Conservation (phyloP, 83 land plant species). For the Picea abies region DNA sequence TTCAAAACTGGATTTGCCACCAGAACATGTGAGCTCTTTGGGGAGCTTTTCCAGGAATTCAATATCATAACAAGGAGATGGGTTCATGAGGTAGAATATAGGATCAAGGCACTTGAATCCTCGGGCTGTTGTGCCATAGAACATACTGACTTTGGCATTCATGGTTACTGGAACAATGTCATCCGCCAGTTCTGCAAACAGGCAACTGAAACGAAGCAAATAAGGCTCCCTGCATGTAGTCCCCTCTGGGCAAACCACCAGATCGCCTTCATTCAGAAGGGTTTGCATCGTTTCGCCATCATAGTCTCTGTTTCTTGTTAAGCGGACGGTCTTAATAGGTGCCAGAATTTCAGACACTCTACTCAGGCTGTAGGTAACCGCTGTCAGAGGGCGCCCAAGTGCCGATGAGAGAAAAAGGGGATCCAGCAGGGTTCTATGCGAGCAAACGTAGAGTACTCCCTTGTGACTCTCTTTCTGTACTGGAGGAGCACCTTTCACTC, state of each 20-base stretch:
- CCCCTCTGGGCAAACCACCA: conserved; percentile 61
- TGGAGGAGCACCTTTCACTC: conserved; percentile 20
- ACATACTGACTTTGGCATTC: conserved; percentile 39
- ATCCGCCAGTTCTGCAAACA: conserved; percentile 61
- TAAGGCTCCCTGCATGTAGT: conserved; percentile 77
- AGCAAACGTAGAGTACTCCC: conserved; percentile 53
- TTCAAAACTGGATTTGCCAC: conserved; percentile 47
- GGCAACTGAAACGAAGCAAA: conserved; percentile 64
- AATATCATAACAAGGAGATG: conserved; percentile 42
- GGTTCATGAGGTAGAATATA: conserved; percentile 70
- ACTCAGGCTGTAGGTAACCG: conserved; percentile 47
- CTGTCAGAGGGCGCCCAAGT: conserved; percentile 18
- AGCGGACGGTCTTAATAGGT: conserved; percentile 26
- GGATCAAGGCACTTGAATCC: conserved; percentile 80
- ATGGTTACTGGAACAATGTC: conserved; percentile 65
- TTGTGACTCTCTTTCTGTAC: not conserved
- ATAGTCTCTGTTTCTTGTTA: not conserved
- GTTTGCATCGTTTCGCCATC: conserved; percentile 17
- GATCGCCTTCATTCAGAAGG: conserved; percentile 32
- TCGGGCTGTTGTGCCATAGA: conserved; percentile 74
- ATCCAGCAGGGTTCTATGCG: conserved; percentile 68
- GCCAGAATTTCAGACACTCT: conserved; percentile 22
- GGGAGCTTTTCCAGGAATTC: conserved; percentile 52
- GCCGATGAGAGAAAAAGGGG: conserved; percentile 47
- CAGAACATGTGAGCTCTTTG: conserved; percentile 33